Percentiles rank a stretch among this genome's conserved stretches.
phyloP scores from a whole-genome alignment of 345 rosid species.

The Bruguiera gymnorhiza region DNA sequence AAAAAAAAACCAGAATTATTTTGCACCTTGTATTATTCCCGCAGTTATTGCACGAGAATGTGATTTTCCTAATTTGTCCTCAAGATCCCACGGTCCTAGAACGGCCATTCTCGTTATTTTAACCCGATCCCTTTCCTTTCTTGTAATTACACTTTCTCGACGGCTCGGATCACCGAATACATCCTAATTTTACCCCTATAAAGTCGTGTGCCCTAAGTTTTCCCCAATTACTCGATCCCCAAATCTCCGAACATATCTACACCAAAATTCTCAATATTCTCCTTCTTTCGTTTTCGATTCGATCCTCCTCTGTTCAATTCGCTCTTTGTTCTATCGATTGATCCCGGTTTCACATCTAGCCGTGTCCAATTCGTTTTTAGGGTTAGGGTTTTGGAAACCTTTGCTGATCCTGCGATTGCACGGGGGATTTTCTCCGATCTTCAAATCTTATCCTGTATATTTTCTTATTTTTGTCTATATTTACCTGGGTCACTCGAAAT shows the following conservation, averaged over 20 bases:
- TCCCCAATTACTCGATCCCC: not conserved
- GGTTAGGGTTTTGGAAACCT: slow-evolving; percentile 35
- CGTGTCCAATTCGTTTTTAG: slow-evolving; percentile 23
- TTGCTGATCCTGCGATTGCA: not conserved
- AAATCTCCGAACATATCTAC: slow-evolving; percentile 2
- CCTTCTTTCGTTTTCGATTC: not conserved
- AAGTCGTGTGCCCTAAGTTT: slow-evolving; percentile 18
- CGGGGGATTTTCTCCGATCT: slow-evolving; percentile 18
- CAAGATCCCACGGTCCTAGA: not conserved
- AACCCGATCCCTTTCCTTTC: slow-evolving; percentile 2
- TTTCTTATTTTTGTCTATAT: not conserved
- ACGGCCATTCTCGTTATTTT: slow-evolving; percentile 30
- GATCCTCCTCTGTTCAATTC: slow-evolving; percentile 7
- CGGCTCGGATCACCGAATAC: slow-evolving; percentile 8
- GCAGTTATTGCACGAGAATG: not conserved
- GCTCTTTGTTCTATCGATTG: slow-evolving; percentile 11
- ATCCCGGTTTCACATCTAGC: slow-evolving; percentile 6
- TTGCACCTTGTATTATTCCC: not conserved
- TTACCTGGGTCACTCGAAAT: slow-evolving; percentile 12
- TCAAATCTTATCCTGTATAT: not conserved
- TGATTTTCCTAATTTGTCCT: slow-evolving; percentile 6
- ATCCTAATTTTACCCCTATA: slow-evolving; percentile 9
- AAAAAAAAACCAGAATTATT: too few species aligned
- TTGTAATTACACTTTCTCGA: slow-evolving; percentile 10
- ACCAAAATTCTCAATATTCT: not conserved